A percentile compares a stretch with the other conserved stretches of the same genome.
Evolutionary conservation across 2,329 filamentous ascomycete genomes (phyloP).

Genomic region (Dothiorella sarmentorum): DNA sequence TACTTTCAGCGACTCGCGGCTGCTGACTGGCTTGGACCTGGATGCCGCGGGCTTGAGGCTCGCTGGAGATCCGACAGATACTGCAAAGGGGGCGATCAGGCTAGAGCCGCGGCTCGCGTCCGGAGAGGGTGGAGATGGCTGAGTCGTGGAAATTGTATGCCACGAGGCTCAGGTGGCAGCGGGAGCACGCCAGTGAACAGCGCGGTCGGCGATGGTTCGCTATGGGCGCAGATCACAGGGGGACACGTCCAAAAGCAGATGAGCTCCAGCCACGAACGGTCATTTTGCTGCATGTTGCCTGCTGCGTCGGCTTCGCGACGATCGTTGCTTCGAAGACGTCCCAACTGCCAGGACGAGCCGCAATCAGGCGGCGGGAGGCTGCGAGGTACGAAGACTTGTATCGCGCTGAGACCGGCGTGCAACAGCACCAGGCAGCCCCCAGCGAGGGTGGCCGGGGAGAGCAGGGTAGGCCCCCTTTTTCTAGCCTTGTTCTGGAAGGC

Average conservation of each 20-base stretch:
- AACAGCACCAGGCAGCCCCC: conserved; percentile 20
- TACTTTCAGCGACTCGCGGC: conserved; percentile 1
- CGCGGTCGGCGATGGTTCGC: background rate
- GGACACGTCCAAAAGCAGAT: conserved; percentile 2
- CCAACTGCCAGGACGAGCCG: background rate
- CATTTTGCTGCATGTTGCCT: background rate
- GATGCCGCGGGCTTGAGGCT: background rate
- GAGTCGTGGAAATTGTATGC: conserved; percentile 19
- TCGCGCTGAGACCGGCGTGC: conserved; percentile 22
- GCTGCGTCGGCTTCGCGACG: background rate
- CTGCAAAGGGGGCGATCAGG: conserved; percentile 11
- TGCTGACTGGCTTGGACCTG: background rate
- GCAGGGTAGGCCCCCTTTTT: conserved; percentile 31
- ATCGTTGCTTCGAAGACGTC: conserved; percentile 5
- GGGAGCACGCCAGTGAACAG: background rate
- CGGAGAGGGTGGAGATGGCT: conserved; percentile 11
- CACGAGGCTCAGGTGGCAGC: conserved; percentile 7
- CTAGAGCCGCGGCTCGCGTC: conserved; percentile 14
- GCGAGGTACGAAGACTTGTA: conserved; percentile 11
- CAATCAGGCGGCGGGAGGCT: background rate
- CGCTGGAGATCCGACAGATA: conserved; percentile 12
- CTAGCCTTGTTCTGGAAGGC: conserved; percentile 38
- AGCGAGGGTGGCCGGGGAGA: conserved; percentile 23
- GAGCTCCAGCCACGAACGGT: too few species aligned
- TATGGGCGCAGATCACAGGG: conserved; percentile 15